These are phyloP conservation scores for Tolypocladium inflatum DNA, from an alignment of 2,329 filamentous ascomycete genomes.

Conservation along the genomic window DNA sequence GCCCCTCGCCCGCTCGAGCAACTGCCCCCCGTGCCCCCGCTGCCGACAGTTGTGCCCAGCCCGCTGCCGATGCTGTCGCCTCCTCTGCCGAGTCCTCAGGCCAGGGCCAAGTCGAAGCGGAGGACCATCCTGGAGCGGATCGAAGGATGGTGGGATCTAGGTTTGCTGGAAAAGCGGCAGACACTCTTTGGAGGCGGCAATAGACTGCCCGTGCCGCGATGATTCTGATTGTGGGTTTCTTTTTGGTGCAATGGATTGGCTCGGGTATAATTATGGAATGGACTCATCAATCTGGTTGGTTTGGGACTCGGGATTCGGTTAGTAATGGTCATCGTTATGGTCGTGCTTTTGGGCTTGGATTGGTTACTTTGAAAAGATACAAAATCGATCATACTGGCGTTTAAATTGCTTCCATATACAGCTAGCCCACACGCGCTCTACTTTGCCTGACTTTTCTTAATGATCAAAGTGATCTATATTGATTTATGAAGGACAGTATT, in stretches of 20 bases:
- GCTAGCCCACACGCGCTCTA: neutral
- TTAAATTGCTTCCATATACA: no score
- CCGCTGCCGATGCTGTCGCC: neutral
- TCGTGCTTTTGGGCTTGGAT: neutral
- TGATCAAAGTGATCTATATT: no score
- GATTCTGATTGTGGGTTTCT: neutral
- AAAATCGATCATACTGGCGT: neutral
- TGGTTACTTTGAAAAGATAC: neutral
- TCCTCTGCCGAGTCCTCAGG: constrained; percentile 7
- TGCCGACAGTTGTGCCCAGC: constrained; percentile 11
- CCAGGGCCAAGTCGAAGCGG: constrained; percentile 23
- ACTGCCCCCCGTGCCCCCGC: constrained; percentile 16
- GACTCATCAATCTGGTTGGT: neutral
- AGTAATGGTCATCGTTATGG: neutral
- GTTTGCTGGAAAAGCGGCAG: constrained; percentile 35
- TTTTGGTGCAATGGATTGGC: neutral
- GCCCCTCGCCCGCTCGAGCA: constrained; percentile 16
- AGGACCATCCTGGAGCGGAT: constrained; percentile 38
- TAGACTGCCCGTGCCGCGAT: constrained; percentile 3
- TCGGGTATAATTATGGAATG: neutral
- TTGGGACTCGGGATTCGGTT: neutral
- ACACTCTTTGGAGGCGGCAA: constrained; percentile 18
- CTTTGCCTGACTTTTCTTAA: no score
- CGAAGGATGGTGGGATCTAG: constrained; percentile 47
- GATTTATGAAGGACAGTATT: no score